phyloP scores from a whole-genome alignment of 2,329 filamentous ascomycete genomes.

The Eutypella sp. region DNA sequence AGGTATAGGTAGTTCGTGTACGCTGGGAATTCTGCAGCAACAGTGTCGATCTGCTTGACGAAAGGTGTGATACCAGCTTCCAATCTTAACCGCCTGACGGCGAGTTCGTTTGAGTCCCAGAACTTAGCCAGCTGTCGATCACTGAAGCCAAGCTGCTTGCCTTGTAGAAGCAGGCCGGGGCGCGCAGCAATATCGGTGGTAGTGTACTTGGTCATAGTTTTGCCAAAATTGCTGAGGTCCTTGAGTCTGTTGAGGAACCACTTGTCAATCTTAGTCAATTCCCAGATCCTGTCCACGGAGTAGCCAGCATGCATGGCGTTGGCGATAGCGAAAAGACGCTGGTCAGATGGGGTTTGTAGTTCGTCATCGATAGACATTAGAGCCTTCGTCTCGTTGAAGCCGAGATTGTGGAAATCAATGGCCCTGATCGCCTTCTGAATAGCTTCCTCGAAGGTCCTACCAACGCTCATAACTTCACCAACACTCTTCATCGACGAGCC shows the following conservation, averaged over 20 bases:
- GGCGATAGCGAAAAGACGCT: slow-evolving; percentile 93
- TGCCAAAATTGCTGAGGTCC: slow-evolving; percentile 83
- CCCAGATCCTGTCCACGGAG: slow-evolving; percentile 94
- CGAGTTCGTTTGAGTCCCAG: slow-evolving; percentile 90
- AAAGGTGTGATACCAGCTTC: slow-evolving; percentile 82
- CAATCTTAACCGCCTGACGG: slow-evolving; percentile 76
- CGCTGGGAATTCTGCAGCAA: slow-evolving; percentile 92
- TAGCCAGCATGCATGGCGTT: slow-evolving; percentile 96
- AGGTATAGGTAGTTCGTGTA: slow-evolving; percentile 95
- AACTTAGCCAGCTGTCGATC: slow-evolving; percentile 92
- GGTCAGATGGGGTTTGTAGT: slow-evolving; percentile 94
- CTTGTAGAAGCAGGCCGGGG: slow-evolving; percentile 65
- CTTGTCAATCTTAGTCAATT: slow-evolving; percentile 96
- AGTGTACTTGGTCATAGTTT: slow-evolving; percentile 64
- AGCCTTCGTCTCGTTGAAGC: slow-evolving; percentile 86
- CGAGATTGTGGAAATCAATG: slow-evolving; percentile 91
- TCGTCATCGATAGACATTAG: slow-evolving; percentile 96
- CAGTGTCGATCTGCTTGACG: slow-evolving; percentile 98
- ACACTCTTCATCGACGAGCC: slow-evolving; percentile 99
- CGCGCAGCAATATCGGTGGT: slow-evolving; percentile 61
- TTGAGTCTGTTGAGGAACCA: slow-evolving; percentile 96
- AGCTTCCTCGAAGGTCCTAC: slow-evolving; percentile 93
- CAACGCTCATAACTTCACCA: slow-evolving; percentile 98
- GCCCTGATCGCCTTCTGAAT: slow-evolving; percentile 97
- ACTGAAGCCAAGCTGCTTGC: slow-evolving; percentile 91